Percentiles rank a stretch among this genome's conserved stretches.
Evolutionary conservation across 257 asterid species (phyloP).

Genomic region (Solanum pinnatisectum): DNA sequence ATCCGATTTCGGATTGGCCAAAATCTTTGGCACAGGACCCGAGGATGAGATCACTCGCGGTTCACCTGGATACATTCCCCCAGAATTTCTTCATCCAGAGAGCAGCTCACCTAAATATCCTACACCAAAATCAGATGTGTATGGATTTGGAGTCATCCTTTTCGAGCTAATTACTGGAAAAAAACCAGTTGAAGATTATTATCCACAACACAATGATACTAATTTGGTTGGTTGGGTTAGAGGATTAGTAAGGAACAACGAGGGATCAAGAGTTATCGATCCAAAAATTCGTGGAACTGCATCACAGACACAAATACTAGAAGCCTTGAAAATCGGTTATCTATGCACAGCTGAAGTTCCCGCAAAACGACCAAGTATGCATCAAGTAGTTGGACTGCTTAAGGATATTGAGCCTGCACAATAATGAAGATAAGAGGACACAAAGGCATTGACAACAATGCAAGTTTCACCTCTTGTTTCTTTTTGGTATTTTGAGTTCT

Average conservation of each 20-base stretch:
- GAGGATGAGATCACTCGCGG: slow-evolving; percentile 16
- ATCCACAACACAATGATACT: slow-evolving; percentile 5
- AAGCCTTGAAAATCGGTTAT: slow-evolving; percentile 25
- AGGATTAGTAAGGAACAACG: slow-evolving; percentile 14
- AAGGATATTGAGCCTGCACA: slow-evolving; percentile 13
- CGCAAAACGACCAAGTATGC: slow-evolving; percentile 21
- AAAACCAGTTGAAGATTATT: slow-evolving; percentile 17
- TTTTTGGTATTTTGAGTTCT: background rate
- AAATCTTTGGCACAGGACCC: slow-evolving; percentile 10
- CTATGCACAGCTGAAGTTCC: slow-evolving; percentile 22
- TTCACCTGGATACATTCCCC: slow-evolving; percentile 16
- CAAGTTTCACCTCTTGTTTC: background rate
- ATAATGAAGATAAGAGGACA: background rate
- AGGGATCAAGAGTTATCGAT: slow-evolving; percentile 14
- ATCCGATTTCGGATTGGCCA: slow-evolving; percentile 20
- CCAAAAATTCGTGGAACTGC: slow-evolving; percentile 16
- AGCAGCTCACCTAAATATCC: slow-evolving; percentile 7
- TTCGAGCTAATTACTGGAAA: slow-evolving; percentile 19
- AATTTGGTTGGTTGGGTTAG: slow-evolving; percentile 20
- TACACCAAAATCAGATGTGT: slow-evolving; percentile 20
- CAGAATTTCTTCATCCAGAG: slow-evolving; percentile 13
- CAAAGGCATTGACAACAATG: background rate
- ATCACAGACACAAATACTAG: slow-evolving; percentile 7
- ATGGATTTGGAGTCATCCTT: slow-evolving; percentile 22
- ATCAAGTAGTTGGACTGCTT: slow-evolving; percentile 24